Percentiles rank a stretch among this genome's conserved stretches.
These are phyloP conservation scores for Cordyceps cateniannulata DNA, from an alignment of 2,329 filamentous ascomycete species.

Conservation along the genomic window DNA sequence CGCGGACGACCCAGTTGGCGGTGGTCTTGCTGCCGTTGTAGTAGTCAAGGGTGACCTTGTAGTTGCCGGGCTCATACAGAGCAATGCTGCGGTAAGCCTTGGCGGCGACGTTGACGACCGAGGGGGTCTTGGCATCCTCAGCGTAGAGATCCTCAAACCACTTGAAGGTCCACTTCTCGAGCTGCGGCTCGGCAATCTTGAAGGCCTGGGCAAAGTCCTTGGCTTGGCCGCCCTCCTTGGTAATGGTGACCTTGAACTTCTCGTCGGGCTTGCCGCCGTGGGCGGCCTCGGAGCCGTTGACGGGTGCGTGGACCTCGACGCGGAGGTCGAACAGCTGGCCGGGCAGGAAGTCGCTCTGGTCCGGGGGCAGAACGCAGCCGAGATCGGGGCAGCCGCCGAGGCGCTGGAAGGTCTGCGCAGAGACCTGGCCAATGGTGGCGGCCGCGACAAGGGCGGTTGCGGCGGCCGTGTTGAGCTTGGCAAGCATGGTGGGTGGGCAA, in stretches of 20 bases:
- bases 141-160: conserved; percentile 84
- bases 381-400: conserved; percentile 53
- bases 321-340: conserved; percentile 81
- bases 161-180: conserved; percentile 78
- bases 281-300: conserved; percentile 76
- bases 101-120: conserved; percentile 71
- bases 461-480: conserved; percentile 30
- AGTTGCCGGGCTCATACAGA: conserved; percentile 72
- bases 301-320: conserved; percentile 72
- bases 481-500: conserved; percentile 26
- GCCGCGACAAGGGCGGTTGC: conserved; percentile 19
- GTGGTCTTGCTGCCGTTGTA: conserved; percentile 65
- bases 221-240: conserved; percentile 51
- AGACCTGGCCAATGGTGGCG: conserved; percentile 31
- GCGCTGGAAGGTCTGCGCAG: conserved; percentile 53
- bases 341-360: conserved; percentile 72
- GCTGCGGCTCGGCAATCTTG: conserved; percentile 58
- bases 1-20: conserved; percentile 71
- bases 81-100: conserved; percentile 72
- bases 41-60: conserved; percentile 69
- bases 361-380: conserved; percentile 54
- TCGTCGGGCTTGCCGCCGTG: conserved; percentile 62
- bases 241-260: conserved; percentile 68
- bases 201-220: conserved; percentile 61
- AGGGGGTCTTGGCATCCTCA: conserved; percentile 60